phyloP scores from a whole-genome alignment of 1,284 basidiomycete genomes.

The Coriolopsis trogii region DNA sequence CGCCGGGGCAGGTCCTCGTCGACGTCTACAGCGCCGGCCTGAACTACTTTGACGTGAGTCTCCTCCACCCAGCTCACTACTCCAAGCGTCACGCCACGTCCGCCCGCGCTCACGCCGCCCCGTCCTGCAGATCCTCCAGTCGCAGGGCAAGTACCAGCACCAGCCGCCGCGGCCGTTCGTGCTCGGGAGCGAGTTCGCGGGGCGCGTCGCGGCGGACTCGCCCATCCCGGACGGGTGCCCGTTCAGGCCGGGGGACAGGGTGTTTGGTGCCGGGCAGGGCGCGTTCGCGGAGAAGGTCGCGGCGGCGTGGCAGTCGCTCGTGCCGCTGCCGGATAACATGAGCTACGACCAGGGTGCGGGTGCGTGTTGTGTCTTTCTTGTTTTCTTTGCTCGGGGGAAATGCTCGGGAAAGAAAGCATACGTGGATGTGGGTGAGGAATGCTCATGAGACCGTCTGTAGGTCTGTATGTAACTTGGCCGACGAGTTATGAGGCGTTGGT shows the following conservation, averaged over 20 bases:
- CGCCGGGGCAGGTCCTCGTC: constrained; percentile 69
- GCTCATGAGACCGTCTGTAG: constrained; percentile 35
- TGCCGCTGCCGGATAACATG: constrained; percentile 67
- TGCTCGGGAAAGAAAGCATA: too few relatives aligned
- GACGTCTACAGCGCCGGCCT: constrained; percentile 81
- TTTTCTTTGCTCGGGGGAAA: too few relatives aligned
- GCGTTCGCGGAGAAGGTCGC: constrained; percentile 77
- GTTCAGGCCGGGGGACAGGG: constrained; percentile 83
- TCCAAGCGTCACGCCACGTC: background rate
- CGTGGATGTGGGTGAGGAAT: too few relatives aligned
- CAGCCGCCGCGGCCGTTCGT: constrained; percentile 86
- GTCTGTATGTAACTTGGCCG: constrained; percentile 83
- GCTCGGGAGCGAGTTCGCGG: constrained; percentile 87
- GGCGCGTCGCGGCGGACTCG: constrained; percentile 71
- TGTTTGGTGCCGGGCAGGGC: constrained; percentile 88
- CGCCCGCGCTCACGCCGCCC: too few relatives aligned
- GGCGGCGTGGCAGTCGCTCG: constrained; percentile 49
- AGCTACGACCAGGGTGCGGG: constrained; percentile 69
- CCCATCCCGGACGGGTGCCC: constrained; percentile 84
- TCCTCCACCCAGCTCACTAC: background rate
- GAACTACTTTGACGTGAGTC: constrained; percentile 79
- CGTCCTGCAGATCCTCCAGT: constrained; percentile 68
- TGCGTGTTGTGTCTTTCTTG: constrained; percentile 27
- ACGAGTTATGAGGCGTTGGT: constrained; percentile 90
- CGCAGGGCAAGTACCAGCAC: constrained; percentile 87